A percentile compares a stretch with the other conserved stretches of the same genome.
Conservation (phyloP, 208 protist species). For the Leishmania martiniquensis region DNA sequence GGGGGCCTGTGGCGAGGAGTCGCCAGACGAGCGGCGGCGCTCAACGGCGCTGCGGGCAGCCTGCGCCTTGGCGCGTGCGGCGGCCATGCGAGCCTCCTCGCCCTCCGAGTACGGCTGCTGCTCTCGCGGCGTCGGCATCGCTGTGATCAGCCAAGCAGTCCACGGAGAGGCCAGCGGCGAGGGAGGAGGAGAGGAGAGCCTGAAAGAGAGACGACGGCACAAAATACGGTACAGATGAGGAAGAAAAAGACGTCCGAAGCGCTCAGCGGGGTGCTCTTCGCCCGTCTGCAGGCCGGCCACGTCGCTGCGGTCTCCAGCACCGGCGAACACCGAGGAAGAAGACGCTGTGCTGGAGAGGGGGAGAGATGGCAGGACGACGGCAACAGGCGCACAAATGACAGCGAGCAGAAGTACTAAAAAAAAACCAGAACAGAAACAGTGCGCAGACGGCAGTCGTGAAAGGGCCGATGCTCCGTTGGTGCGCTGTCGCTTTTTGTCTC, state of each 20-base stretch:
- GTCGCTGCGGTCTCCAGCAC: not conserved
- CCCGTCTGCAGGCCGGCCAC: not conserved
- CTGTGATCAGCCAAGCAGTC: not conserved
- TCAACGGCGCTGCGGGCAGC: slow-evolving; percentile 34
- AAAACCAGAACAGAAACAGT: not conserved
- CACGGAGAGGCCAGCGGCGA: not conserved
- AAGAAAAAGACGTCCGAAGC: not conserved
- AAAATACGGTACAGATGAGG: not conserved
- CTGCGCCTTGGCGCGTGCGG: slow-evolving; percentile 39
- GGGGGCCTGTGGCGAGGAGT: no score
- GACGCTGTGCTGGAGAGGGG: not conserved
- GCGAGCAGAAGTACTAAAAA: not conserved
- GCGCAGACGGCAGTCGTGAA: not conserved
- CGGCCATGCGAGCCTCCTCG: slow-evolving; percentile 22
- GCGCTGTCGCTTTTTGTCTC: not conserved
- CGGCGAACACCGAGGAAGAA: not conserved
- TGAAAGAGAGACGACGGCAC: not conserved
- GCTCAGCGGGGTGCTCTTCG: not conserved
- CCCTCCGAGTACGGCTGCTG: slow-evolving; percentile 1
- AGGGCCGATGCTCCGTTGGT: not conserved
- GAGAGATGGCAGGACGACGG: not conserved
- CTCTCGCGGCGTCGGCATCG: slow-evolving; percentile 7
- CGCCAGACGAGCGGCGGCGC: slow-evolving; percentile 35
- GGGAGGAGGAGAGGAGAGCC: not conserved
- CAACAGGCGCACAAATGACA: not conserved